phyloP scores from a whole-genome alignment of 768 basidiomycete genomes.

The Xerocomellus dryophilus region DNA sequence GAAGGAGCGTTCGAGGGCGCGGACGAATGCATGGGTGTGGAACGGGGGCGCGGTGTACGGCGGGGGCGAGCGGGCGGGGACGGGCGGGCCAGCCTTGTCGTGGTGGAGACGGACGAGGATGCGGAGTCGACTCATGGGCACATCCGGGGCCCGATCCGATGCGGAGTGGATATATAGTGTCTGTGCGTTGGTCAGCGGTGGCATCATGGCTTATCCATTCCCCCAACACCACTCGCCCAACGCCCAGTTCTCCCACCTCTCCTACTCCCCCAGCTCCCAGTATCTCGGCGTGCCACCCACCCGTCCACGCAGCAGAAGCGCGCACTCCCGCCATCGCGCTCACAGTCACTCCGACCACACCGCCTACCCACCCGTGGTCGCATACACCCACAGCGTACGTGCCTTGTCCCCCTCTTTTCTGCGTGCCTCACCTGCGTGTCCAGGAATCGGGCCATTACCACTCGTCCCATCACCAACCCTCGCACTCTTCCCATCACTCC shows the following conservation, averaged over 20 bases:
- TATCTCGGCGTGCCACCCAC: conserved; percentile 8
- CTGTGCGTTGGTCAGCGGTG: background rate
- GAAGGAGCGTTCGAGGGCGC: conserved; percentile 68
- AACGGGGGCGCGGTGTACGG: conserved; percentile 71
- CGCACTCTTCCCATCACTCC: conserved; percentile 9
- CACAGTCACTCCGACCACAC: conserved; percentile 1
- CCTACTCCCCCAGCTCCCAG: background rate
- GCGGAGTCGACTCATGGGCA: conserved; percentile 2
- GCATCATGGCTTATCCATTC: conserved; percentile 24
- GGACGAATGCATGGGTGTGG: conserved; percentile 77
- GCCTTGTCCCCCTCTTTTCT: background rate
- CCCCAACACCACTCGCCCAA: conserved; percentile 11
- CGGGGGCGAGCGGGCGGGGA: conserved; percentile 20
- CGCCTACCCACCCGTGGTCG: background rate
- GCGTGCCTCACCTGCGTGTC: background rate
- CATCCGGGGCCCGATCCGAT: conserved; percentile 21
- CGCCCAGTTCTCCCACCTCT: too few relatives aligned
- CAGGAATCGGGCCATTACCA: conserved; percentile 24
- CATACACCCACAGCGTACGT: conserved; percentile 20
- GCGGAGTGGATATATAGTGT: background rate
- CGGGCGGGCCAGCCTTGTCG: conserved; percentile 16
- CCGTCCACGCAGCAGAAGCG: conserved; percentile 17
- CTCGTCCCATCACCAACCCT: conserved; percentile 4
- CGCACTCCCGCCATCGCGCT: conserved; percentile 12
- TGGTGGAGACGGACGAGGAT: conserved; percentile 15